Conservation (phyloP, 805 yeast genomes). For the Yarrowia sp. region DNA sequence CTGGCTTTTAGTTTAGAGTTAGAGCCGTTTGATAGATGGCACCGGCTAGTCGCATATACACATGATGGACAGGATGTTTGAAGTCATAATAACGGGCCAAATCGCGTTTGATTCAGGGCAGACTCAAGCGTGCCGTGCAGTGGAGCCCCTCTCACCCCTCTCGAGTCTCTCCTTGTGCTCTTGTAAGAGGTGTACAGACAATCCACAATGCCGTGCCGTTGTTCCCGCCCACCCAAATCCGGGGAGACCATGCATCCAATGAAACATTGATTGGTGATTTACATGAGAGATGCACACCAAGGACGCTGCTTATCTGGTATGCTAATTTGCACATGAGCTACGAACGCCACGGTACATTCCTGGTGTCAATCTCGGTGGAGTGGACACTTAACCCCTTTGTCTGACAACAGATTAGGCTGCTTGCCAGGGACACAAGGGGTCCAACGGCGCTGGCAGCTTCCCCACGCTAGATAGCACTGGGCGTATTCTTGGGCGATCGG, state of each 20-base stretch:
- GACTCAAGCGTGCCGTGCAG: background rate
- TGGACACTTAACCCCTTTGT: background rate
- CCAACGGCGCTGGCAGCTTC: background rate
- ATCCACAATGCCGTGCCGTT: no score
- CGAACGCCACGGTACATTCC: constrained; percentile 2
- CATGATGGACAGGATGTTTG: no score
- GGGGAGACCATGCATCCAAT: background rate
- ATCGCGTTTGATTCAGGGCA: no score
- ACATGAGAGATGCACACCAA: background rate
- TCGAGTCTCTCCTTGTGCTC: background rate
- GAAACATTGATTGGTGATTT: constrained; percentile 1
- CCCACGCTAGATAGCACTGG: background rate
- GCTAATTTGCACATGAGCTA: background rate
- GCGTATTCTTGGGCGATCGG: background rate
- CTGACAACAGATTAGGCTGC: background rate
- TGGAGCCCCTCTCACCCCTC: background rate
- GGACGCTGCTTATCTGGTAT: background rate
- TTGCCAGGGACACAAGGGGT: constrained; percentile 9
- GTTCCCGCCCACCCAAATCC: constrained; percentile 7
- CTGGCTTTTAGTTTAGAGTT: background rate
- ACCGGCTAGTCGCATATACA: background rate
- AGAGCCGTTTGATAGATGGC: constrained; percentile 2
- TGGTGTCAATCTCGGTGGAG: background rate
- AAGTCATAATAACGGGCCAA: no score
- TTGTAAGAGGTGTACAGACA: no score